Evolutionary conservation across 768 basidiomycete genomes (phyloP).

Genomic region (Rhizopogon vulgaris): DNA sequence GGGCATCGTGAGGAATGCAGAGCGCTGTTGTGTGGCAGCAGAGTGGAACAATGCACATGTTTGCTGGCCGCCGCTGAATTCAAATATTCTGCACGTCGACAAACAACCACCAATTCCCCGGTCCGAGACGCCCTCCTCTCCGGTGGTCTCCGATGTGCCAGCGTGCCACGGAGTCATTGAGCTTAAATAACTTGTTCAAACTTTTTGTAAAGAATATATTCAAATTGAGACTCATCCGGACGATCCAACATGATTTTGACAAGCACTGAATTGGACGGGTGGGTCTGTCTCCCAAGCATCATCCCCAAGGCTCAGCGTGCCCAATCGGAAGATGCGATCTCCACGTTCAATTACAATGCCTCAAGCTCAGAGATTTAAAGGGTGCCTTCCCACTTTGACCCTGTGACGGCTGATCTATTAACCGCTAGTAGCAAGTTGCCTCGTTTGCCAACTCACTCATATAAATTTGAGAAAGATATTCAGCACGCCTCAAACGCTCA

Average conservation of each 20-base stretch:
- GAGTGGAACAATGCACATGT: too few relatives aligned
- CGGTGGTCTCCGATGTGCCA: not conserved
- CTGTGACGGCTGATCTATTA: not conserved
- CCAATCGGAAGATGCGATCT: not conserved
- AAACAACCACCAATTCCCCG: too few relatives aligned
- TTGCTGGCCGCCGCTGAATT: not conserved
- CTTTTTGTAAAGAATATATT: not conserved
- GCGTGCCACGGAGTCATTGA: conserved; percentile 25
- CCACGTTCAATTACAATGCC: not conserved
- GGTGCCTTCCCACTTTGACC: not conserved
- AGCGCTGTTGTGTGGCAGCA: too few relatives aligned
- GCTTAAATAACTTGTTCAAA: conserved; percentile 14
- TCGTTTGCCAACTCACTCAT: not conserved
- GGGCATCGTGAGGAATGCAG: too few relatives aligned
- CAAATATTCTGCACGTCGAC: not conserved
- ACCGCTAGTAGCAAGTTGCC: not conserved
- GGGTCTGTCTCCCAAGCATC: not conserved
- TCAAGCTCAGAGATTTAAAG: not conserved
- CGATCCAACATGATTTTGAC: too few relatives aligned
- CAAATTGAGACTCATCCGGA: too few relatives aligned
- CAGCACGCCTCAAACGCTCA: conserved; percentile 23
- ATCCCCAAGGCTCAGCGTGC: too few relatives aligned
- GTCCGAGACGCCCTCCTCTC: too few relatives aligned
- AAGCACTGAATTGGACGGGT: too few relatives aligned
- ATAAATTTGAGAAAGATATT: conserved; percentile 5